Conservation (phyloP, 106 monocot species). For the Agapanthus africanus region DNA sequence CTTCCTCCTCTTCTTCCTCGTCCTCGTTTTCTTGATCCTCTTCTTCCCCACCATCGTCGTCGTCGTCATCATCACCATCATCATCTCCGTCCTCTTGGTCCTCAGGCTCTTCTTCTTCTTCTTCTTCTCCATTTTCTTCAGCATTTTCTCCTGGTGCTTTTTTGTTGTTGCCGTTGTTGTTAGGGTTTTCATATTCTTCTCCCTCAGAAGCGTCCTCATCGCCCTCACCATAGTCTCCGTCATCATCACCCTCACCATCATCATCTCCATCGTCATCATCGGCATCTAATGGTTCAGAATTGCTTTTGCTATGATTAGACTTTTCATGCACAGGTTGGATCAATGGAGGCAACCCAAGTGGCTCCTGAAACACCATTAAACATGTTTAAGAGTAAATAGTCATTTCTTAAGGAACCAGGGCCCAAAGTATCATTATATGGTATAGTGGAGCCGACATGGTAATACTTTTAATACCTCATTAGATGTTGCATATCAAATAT, state of each 20-base stretch:
- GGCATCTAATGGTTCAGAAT: background rate
- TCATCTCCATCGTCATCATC: background rate
- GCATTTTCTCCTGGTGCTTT: slow-evolving; percentile 16
- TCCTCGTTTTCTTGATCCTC: no score
- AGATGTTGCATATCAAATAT: no score
- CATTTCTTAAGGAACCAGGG: no score
- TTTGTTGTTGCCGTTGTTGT: slow-evolving; percentile 12
- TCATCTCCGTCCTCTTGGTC: slow-evolving; percentile 16
- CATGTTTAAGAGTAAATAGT: no score
- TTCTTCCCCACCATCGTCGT: slow-evolving; percentile 17
- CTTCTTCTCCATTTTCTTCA: no score
- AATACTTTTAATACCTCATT: no score
- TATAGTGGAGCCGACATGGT: no score
- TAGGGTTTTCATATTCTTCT: slow-evolving; percentile 22
- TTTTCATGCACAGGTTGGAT: background rate
- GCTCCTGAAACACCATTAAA: slow-evolving; percentile 2
- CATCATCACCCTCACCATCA: slow-evolving; percentile 2
- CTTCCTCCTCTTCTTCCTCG: no score
- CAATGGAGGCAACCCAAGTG: background rate
- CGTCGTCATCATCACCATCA: slow-evolving; percentile 14
- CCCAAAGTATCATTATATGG: no score
- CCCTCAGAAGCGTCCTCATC: slow-evolving; percentile 6
- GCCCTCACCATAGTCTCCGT: slow-evolving; percentile 1
- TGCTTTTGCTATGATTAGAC: background rate
- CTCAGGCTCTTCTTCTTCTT: no score